Evolutionary conservation across 148 eudicot species (phyloP), one percentile per base, ranked within the genome.

Genomic region (Rhododendron ferrugineum): DNA sequence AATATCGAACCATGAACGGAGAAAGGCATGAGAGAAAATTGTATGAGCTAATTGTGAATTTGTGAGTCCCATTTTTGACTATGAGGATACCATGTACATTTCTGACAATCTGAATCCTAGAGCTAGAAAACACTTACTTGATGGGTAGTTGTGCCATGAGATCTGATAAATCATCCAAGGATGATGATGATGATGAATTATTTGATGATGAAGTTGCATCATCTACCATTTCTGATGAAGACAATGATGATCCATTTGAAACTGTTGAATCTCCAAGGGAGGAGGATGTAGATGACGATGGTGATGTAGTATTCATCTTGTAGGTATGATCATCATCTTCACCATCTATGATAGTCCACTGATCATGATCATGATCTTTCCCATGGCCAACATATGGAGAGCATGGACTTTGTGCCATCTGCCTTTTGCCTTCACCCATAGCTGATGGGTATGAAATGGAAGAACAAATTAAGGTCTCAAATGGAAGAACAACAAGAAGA

Each of bases 71-170:
- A 40, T 70, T 70, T 68, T 13, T 13, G 2, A 44, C 14, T 18
- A 11, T 28, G n/a, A 46, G 14, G 26, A 78, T 4, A 28, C 37
- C n/a, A 60, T 0, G 9, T n/a, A 26, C 36, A 47, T 30, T 5
- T 50, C 22, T 79, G 82, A 50, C 30, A 3, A 32, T 46, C 30
- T 78, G 16, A 26, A 58, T 36, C 42, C 8, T 14, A 36, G 8
- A 28, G 44, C 36, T 32, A n/a, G 28, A 14, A 60, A 42, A 9
- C 10, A 89, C 95, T 93, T 89, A 96, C 98, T 94, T 96, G 93
- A 96, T 93, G 52, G 98, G 98, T 26, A 96, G 89, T 83, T 96
- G 89, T 18, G 88, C 81, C 94, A 94, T 93, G 87, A 96, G 94
- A 42, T 88, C 91, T 30, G 96, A 88, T 26, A 96, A 78, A 84